Evolutionary conservation across 257 asterid genomes (phyloP), one percentile per base, ranked within the genome.

Genomic region (Plantago major): DNA sequence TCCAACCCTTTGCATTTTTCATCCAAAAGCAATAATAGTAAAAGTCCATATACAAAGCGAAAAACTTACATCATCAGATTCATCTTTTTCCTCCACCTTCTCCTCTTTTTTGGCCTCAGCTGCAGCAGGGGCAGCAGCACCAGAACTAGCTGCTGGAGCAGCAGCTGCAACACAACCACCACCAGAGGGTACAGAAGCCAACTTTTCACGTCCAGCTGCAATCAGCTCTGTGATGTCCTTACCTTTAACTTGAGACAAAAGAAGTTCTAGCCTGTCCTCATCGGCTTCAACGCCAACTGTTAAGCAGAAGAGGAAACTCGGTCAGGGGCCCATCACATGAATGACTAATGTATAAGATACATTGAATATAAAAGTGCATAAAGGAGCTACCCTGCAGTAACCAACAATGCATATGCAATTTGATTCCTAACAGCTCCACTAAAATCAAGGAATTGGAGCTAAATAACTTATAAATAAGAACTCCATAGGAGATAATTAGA

Each of bases 151-250:
- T 53, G 42, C 52, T 9, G 69, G 46, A 9, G 69, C 69, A 64
- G 69, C 61, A 53, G 54, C 69, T 22, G 69, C 61, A 26, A 42
- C 61, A 43, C 45, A 51, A 54, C 45, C 69, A 3, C 69, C 69
- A 26, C 62, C 62, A 42, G 61, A 40, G 11, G 68, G 68, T 11
- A 51, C 68, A 51, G 68, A 50, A 19, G 68, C 68, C 60, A 63
- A 51, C 60, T 51, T 63, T 59, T 63, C 68, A 42, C 68, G 69
- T 22, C 69, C 69, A 53, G 53, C 69, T 42, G 69, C 69, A 52
- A 64, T 53, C 33, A 64, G 69, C 69, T 64, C 69, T 9, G 69
- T 64, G 11, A 64, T 64, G 42, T 64, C 69, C 44, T 26, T 64
- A 47, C 46, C 47, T 61, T 64, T 64, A 22, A 64, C 69, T 53